phyloP scores from a whole-genome alignment of 331 rosid genomes.

The Malus hybrid region DNA sequence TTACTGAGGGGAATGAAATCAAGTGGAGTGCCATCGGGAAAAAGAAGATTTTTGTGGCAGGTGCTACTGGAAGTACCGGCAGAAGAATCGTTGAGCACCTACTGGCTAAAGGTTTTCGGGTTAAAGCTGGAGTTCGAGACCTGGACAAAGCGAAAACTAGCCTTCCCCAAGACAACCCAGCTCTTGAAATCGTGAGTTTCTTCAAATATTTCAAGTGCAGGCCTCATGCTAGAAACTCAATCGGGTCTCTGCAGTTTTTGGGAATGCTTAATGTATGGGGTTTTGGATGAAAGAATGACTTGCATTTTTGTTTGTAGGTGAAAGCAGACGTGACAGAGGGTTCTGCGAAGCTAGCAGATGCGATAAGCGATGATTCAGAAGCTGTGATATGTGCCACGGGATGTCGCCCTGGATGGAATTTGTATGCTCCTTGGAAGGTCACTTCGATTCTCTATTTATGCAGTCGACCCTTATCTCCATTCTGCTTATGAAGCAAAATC shows the following conservation, averaged over 20 bases:
- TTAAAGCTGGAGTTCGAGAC: conserved; percentile 94
- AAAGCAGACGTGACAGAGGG: conserved; percentile 88
- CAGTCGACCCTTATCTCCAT: background rate
- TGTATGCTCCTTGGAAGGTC: conserved; percentile 96
- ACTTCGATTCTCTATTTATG: conserved; percentile 2
- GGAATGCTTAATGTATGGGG: background rate
- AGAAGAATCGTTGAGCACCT: conserved; percentile 81
- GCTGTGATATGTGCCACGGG: conserved; percentile 92
- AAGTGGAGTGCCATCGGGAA: conserved; percentile 19
- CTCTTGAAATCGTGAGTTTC: conserved; percentile 66
- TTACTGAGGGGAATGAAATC: conserved; percentile 12
- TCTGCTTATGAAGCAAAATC: background rate
- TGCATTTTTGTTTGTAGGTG: conserved; percentile 32
- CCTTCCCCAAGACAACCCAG: conserved; percentile 45
- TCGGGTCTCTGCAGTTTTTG: background rate
- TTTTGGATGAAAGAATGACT: background rate
- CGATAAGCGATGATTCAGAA: conserved; percentile 71
- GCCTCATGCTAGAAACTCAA: background rate
- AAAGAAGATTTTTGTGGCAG: conserved; percentile 85
- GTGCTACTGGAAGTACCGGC: conserved; percentile 90
- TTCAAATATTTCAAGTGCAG: conserved; percentile 3
- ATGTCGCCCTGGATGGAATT: conserved; percentile 73
- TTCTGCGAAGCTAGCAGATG: conserved; percentile 73
- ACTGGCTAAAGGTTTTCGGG: conserved; percentile 69
- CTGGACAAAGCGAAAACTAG: conserved; percentile 59